Conservation (phyloP, 371 early-diverging fungal genomes). For the Rhizomucor miehei region DNA sequence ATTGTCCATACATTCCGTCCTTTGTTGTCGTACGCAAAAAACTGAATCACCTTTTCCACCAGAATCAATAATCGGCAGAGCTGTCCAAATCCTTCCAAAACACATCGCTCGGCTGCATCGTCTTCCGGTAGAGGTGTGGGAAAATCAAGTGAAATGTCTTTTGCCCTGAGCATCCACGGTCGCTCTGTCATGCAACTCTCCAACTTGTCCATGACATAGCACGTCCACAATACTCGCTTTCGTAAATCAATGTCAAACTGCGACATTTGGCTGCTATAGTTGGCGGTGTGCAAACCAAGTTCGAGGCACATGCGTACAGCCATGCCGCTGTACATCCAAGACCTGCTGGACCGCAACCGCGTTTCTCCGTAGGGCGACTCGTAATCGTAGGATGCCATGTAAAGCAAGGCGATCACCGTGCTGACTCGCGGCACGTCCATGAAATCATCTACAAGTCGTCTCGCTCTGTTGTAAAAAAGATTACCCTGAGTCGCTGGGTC, state of each 20-base stretch:
- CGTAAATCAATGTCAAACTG: slow-evolving; percentile 45
- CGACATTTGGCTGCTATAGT: slow-evolving; percentile 44
- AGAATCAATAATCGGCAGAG: slow-evolving; percentile 38
- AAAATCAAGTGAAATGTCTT: slow-evolving; percentile 35
- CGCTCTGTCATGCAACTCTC: slow-evolving; percentile 40
- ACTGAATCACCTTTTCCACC: slow-evolving; percentile 36
- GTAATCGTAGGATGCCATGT: slow-evolving; percentile 35
- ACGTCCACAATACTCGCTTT: slow-evolving; percentile 50
- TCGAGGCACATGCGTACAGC: slow-evolving; percentile 48
- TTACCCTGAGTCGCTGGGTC: slow-evolving; percentile 4
- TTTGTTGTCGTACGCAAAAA: slow-evolving; percentile 34
- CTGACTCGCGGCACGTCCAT: slow-evolving; percentile 45
- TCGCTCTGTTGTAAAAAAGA: slow-evolving; percentile 35
- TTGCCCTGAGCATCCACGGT: slow-evolving; percentile 39
- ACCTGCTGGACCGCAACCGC: slow-evolving; percentile 20
- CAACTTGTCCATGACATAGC: slow-evolving; percentile 47
- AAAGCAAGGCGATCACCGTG: slow-evolving; percentile 45
- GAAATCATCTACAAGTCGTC: slow-evolving; percentile 41
- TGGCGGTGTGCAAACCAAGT: slow-evolving; percentile 36
- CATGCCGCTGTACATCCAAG: slow-evolving; percentile 49
- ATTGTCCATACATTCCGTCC: slow-evolving; percentile 31
- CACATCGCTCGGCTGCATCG: slow-evolving; percentile 27
- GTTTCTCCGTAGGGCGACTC: slow-evolving; percentile 11
- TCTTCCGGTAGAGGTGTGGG: slow-evolving; percentile 44
- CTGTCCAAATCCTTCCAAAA: slow-evolving; percentile 30